Percentiles rank a stretch among this genome's conserved stretches.
Evolutionary conservation across 2,329 filamentous ascomycete genomes (phyloP).

Genomic region (Plectosphaerella plurivora): DNA sequence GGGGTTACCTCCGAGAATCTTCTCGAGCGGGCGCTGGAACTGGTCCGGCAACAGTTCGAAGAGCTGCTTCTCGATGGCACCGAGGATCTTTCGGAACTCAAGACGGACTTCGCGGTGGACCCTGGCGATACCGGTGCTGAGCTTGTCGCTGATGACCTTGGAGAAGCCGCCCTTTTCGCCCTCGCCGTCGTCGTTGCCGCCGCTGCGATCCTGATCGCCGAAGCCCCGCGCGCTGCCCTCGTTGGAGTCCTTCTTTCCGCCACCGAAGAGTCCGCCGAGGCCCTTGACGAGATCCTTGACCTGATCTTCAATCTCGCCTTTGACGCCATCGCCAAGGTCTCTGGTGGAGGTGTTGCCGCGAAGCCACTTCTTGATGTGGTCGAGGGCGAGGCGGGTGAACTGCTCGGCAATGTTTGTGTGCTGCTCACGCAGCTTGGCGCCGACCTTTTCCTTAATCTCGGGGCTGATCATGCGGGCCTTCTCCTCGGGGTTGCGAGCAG

Average conservation of each 20-base stretch:
- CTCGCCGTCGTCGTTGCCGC: slow-evolving; percentile 18
- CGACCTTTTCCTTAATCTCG: slow-evolving; percentile 41
- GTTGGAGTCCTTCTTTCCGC: slow-evolving; percentile 23
- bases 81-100: slow-evolving; percentile 39
- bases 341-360: slow-evolving; percentile 35
- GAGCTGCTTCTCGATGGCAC: slow-evolving; percentile 38
- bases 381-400: slow-evolving; percentile 39
- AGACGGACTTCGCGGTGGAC: slow-evolving; percentile 40
- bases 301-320: slow-evolving; percentile 38
- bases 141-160: slow-evolving; percentile 39
- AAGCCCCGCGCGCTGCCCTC: slow-evolving; percentile 25
- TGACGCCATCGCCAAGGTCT: slow-evolving; percentile 37
- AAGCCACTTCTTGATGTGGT: slow-evolving; percentile 41
- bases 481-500: slow-evolving; percentile 39
- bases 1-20: slow-evolving; percentile 40
- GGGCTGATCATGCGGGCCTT: slow-evolving; percentile 39
- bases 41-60: slow-evolving; percentile 39
- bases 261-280: slow-evolving; percentile 34
- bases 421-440: slow-evolving; percentile 32
- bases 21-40: slow-evolving; percentile 38
- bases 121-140: slow-evolving; percentile 36
- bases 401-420: slow-evolving; percentile 39
- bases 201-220: slow-evolving; percentile 17
- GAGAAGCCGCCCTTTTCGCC: slow-evolving; percentile 32
- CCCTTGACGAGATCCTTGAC: slow-evolving; percentile 40